Conservation (phyloP, 2,329 filamentous ascomycete species). For the Xenoacremonium recifei region DNA sequence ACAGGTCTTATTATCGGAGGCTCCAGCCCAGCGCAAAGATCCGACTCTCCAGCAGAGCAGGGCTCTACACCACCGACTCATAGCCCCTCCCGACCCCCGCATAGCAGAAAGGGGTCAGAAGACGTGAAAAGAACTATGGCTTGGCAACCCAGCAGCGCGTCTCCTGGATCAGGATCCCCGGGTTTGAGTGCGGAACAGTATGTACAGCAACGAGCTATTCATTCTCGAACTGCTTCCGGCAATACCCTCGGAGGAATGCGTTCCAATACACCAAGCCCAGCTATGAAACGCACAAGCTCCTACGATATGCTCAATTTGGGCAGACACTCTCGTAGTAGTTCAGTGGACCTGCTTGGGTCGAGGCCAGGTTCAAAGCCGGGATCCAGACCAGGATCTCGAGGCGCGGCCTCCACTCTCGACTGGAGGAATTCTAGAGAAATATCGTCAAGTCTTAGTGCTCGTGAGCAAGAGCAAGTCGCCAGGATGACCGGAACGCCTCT, state of each 20-base stretch:
- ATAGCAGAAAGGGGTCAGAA: slow-evolving; percentile 48
- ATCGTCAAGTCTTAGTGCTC: slow-evolving; percentile 68
- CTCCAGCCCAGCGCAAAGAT: slow-evolving; percentile 19
- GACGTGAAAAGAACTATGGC: slow-evolving; percentile 65
- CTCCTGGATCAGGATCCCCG: slow-evolving; percentile 45
- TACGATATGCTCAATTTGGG: slow-evolving; percentile 38
- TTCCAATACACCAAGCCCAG: slow-evolving; percentile 26
- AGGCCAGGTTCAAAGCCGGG: too few relatives aligned
- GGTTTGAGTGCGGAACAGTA: slow-evolving; percentile 76
- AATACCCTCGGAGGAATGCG: slow-evolving; percentile 36
- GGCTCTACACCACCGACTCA: slow-evolving; percentile 21
- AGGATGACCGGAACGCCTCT: slow-evolving; percentile 76
- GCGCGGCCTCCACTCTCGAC: slow-evolving; percentile 50
- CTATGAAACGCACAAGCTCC: slow-evolving; percentile 38
- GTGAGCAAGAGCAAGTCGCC: slow-evolving; percentile 87
- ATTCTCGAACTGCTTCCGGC: slow-evolving; percentile 59
- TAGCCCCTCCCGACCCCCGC: slow-evolving; percentile 27
- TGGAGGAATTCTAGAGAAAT: slow-evolving; percentile 40
- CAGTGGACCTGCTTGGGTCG: slow-evolving; percentile 46
- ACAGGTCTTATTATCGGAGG: slow-evolving; percentile 11
- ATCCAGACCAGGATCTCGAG: slow-evolving; percentile 58
- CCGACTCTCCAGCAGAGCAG: slow-evolving; percentile 32
- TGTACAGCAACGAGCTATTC: slow-evolving; percentile 72
- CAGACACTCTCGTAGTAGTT: slow-evolving; percentile 41
- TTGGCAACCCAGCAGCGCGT: slow-evolving; percentile 73